Conservation (phyloP, 176 grass and related monocot species). For the Alopecurus myosuroides region DNA sequence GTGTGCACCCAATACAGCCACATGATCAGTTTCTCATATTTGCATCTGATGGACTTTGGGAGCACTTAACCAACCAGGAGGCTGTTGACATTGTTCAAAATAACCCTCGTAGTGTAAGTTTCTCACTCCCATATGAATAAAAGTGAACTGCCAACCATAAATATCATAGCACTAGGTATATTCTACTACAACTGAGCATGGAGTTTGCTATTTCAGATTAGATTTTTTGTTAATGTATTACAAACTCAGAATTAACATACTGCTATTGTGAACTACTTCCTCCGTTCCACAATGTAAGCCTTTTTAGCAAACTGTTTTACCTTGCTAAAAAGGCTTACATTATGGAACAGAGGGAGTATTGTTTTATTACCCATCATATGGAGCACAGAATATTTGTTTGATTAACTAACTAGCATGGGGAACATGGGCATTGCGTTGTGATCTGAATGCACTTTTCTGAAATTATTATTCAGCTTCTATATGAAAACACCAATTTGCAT, state of each 20-base stretch:
- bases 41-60: slow-evolving; percentile 97
- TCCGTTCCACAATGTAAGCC: too few relatives aligned
- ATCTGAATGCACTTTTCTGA: not conserved
- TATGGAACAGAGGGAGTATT: too few relatives aligned
- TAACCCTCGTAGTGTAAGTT: slow-evolving; percentile 58
- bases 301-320: too few relatives aligned
- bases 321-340: too few relatives aligned
- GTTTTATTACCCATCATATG: not conserved
- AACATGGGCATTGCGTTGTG: not conserved
- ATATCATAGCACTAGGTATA: not conserved
- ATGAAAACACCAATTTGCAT: not conserved
- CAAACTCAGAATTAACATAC: not conserved
- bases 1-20: slow-evolving; percentile 55
- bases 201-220: not conserved
- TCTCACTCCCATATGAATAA: not conserved
- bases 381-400: not conserved
- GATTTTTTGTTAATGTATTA: not conserved
- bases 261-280: not conserved
- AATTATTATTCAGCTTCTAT: not conserved
- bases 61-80: slow-evolving; percentile 89
- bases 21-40: slow-evolving; percentile 92
- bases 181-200: not conserved
- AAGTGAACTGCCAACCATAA: not conserved
- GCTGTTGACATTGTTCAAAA: slow-evolving; percentile 89
- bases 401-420: not conserved